phyloP scores from a whole-genome alignment of 805 yeast species.

The Yarrowia osloensis region DNA sequence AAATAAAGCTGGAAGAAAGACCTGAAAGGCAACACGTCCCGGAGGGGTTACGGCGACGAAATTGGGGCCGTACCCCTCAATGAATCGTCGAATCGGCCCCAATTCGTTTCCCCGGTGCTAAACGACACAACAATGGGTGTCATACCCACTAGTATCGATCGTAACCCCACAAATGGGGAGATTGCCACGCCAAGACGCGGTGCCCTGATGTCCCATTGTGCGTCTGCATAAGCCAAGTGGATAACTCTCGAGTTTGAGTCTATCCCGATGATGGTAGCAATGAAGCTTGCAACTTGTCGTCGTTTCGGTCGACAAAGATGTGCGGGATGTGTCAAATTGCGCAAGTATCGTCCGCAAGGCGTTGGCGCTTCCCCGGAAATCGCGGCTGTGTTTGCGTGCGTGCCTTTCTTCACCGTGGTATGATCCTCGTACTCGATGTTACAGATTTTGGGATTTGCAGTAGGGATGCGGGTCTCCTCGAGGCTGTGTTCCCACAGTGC shows the following conservation, averaged over 20 bases:
- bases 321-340: background rate
- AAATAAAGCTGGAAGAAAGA: background rate
- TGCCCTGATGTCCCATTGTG: conserved; percentile 20
- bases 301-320: background rate
- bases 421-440: background rate
- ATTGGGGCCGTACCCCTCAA: background rate
- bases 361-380: background rate
- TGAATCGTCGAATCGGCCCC: background rate
- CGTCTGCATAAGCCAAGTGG: conserved; percentile 19
- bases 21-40: conserved; percentile 10
- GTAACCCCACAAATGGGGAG: background rate
- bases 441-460: conserved; percentile 6
- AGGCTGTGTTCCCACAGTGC: conserved; percentile 22
- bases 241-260: background rate
- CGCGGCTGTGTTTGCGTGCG: background rate
- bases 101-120: background rate
- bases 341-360: background rate
- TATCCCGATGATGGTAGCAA: background rate
- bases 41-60: background rate
- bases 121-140: background rate
- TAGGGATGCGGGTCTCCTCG: background rate
- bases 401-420: background rate
- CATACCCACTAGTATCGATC: too few species aligned
- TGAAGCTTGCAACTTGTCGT: background rate
- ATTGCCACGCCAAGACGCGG: conserved; percentile 14